These are phyloP conservation scores for Orbilia quercus DNA, from an alignment of 2,329 filamentous ascomycete genomes.

Conservation along the genomic window DNA sequence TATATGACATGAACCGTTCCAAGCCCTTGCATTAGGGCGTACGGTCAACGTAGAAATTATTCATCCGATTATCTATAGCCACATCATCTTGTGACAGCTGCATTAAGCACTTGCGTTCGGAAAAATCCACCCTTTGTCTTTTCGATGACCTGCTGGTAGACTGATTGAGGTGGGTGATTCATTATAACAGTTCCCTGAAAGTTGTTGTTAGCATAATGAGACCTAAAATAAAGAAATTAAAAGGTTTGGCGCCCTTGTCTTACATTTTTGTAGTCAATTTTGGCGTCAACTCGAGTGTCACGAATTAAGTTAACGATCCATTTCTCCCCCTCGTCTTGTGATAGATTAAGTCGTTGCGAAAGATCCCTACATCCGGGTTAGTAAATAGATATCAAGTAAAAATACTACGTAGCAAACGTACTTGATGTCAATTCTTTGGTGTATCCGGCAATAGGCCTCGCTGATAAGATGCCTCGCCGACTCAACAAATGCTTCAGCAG, in stretches of 20 bases:
- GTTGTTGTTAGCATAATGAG: constrained; percentile 16
- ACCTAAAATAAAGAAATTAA: constrained; percentile 3
- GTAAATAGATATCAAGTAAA: constrained; percentile 25
- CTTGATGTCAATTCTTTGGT: constrained; percentile 97
- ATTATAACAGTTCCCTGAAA: constrained; percentile 87
- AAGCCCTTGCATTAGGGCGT: too few relatives aligned
- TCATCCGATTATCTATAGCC: neutral
- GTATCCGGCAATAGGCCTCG: constrained; percentile 99
- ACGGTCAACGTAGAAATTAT: too few relatives aligned
- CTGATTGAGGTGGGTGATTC: constrained; percentile 98
- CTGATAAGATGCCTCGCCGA: constrained; percentile 95
- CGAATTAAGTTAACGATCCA: constrained; percentile 99
- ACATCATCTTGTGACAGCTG: constrained; percentile 46
- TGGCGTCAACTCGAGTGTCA: constrained; percentile 95
- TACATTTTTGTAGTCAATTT: constrained; percentile 94
- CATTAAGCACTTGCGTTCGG: constrained; percentile 90
- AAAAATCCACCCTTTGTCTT: constrained; percentile 99
- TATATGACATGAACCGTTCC: constrained; percentile 33
- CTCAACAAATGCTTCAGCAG: constrained; percentile 90
- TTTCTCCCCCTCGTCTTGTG: constrained; percentile 96
- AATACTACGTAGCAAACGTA: constrained; percentile 60
- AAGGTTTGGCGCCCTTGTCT: neutral
- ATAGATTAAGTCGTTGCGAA: constrained; percentile 88
- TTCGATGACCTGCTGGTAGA: constrained; percentile 99
- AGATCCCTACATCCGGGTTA: constrained; percentile 73